Percentiles rank a stretch among this genome's conserved stretches.
These are phyloP conservation scores for Rhizopus delemar DNA, from an alignment of 371 early-diverging fungal genomes.

Conservation along the genomic window DNA sequence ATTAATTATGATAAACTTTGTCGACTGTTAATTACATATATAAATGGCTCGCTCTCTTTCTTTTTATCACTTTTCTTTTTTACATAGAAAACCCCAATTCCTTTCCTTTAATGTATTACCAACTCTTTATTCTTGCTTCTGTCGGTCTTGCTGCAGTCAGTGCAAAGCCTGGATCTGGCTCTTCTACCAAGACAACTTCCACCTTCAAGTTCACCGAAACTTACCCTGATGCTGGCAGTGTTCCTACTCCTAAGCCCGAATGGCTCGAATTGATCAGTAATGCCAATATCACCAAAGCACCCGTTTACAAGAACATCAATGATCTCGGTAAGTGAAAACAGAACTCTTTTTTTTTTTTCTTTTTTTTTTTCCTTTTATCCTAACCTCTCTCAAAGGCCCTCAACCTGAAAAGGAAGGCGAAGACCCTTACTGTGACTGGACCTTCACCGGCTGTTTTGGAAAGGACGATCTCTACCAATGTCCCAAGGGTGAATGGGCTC, in stretches of 20 bases:
- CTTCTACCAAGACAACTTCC: constrained; percentile 12
- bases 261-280: constrained; percentile 46
- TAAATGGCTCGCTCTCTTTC: no score
- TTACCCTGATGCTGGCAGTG: constrained; percentile 34
- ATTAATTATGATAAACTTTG: no score
- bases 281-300: constrained; percentile 41
- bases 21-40: no score
- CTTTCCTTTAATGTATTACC: constrained; percentile 19
- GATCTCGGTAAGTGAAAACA: constrained; percentile 8
- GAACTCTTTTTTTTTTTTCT: constrained; percentile 16
- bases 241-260: constrained; percentile 51
- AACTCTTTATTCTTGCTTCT: constrained; percentile 25
- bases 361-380: constrained; percentile 1
- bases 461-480: constrained; percentile 54
- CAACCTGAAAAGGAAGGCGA: constrained; percentile 26
- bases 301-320: constrained; percentile 37
- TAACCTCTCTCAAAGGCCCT: constrained; percentile 15
- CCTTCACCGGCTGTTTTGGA: constrained; percentile 51
- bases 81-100: background rate
- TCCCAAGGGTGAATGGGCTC: constrained; percentile 56
- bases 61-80: background rate
- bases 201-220: constrained; percentile 42
- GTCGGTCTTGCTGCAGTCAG: constrained; percentile 22
- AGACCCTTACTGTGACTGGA: constrained; percentile 60
- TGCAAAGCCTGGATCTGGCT: constrained; percentile 27